A percentile compares a stretch with the other conserved stretches of the same genome.
These are phyloP conservation scores for Gnomoniopsis smithogilvyi DNA, from an alignment of 2,329 filamentous ascomycete species.

Conservation along the genomic window DNA sequence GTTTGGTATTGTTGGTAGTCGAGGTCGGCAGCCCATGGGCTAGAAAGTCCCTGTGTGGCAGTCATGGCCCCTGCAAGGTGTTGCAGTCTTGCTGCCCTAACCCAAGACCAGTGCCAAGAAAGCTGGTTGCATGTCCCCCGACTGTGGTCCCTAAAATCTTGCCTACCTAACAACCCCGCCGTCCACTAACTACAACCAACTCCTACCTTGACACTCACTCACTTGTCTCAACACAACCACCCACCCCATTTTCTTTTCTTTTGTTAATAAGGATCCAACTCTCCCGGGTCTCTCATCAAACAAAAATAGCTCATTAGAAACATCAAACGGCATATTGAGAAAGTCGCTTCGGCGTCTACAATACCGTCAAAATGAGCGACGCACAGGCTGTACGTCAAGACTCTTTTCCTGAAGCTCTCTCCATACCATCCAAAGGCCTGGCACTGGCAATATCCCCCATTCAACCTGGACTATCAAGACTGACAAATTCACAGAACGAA, in stretches of 20 bases:
- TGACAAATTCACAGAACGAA: slow-evolving; percentile 46
- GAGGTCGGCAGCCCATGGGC: neutral
- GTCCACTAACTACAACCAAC: slow-evolving; percentile 4
- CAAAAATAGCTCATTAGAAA: slow-evolving; percentile 6
- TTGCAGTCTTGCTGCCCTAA: no score
- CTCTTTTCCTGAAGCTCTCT: neutral
- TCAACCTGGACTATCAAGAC: neutral
- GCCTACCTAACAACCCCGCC: slow-evolving; percentile 12
- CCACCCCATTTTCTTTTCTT: neutral
- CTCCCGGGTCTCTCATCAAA: neutral
- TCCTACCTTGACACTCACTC: neutral
- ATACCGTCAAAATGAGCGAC: slow-evolving; percentile 72
- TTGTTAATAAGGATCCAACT: slow-evolving; percentile 6
- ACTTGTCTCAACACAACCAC: neutral
- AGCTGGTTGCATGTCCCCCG: neutral
- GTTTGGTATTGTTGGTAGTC: neutral
- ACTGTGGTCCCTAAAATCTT: slow-evolving; percentile 12
- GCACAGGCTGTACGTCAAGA: slow-evolving; percentile 53
- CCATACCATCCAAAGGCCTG: neutral
- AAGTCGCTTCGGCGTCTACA: slow-evolving; percentile 19
- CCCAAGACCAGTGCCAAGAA: no score
- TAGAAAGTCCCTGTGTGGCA: no score
- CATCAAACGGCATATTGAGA: slow-evolving; percentile 5
- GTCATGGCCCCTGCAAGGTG: no score
- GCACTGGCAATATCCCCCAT: neutral